These are phyloP conservation scores for Lablab purpureus DNA, from an alignment of 306 rosid species.

Conservation along the genomic window DNA sequence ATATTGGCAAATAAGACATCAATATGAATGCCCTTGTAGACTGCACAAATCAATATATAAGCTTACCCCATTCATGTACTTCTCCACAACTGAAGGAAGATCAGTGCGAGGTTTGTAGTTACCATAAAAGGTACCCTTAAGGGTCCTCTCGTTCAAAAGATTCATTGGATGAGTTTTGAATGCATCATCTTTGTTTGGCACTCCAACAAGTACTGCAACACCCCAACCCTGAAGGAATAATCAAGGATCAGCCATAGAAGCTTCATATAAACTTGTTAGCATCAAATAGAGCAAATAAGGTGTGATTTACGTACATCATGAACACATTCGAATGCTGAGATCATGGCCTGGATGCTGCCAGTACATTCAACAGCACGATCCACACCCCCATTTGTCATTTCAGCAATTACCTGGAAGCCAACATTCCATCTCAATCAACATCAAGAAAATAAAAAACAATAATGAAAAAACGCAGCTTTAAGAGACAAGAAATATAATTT, in stretches of 20 bases:
- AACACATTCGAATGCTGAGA: slow-evolving; percentile 93
- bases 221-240: slow-evolving; percentile 83
- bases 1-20: not conserved
- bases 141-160: slow-evolving; percentile 81
- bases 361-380: slow-evolving; percentile 93
- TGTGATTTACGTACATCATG: slow-evolving; percentile 67
- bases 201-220: slow-evolving; percentile 92
- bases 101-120: slow-evolving; percentile 89
- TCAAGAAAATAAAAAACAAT: not conserved
- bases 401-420: slow-evolving; percentile 71
- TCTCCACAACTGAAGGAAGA: slow-evolving; percentile 77
- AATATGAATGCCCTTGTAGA: not conserved
- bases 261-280: not conserved
- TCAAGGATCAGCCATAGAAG: not conserved
- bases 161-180: slow-evolving; percentile 85
- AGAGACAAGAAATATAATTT: not conserved
- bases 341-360: slow-evolving; percentile 87
- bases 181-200: slow-evolving; percentile 83
- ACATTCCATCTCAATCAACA: slow-evolving; percentile 27
- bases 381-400: slow-evolving; percentile 89
- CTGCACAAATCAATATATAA: not conserved
- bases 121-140: slow-evolving; percentile 91
- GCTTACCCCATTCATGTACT: slow-evolving; percentile 72
- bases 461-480: not conserved
- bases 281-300: not conserved